Evolutionary conservation across 371 early-diverging fungal genomes (phyloP).

Genomic region (Lichtheimia ornata): DNA sequence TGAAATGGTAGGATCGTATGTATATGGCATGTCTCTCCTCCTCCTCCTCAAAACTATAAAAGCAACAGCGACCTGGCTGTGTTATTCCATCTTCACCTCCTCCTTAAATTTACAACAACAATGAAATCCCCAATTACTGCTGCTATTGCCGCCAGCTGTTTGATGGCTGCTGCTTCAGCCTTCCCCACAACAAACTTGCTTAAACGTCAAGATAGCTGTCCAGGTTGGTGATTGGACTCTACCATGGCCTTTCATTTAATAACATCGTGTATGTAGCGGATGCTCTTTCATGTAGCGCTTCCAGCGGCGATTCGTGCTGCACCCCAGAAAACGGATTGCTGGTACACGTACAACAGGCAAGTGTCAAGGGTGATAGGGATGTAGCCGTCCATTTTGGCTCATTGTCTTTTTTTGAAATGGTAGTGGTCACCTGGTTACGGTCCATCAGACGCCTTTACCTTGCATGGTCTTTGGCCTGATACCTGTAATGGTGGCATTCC

Average conservation of each 20-base stretch:
- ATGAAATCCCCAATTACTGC: background rate
- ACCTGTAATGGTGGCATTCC: conserved; percentile 60
- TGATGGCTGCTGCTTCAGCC: background rate
- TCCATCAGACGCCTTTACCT: conserved; percentile 18
- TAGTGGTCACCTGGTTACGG: conserved; percentile 24
- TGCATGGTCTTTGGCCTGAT: conserved; percentile 85
- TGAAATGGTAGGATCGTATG: background rate
- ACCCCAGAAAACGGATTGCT: conserved; percentile 21
- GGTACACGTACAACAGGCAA: conserved; percentile 25
- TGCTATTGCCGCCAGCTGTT: background rate
- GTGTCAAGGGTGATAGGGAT: background rate
- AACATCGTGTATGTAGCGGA: conserved; percentile 3
- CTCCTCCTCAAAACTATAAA: background rate
- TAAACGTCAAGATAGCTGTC: conserved; percentile 5
- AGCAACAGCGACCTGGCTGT: background rate
- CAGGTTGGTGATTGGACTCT: conserved; percentile 3
- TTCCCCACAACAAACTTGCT: background rate
- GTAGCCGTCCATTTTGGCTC: background rate
- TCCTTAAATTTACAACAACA: background rate
- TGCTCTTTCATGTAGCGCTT: conserved; percentile 17
- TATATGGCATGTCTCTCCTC: background rate
- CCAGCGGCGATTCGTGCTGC: conserved; percentile 18
- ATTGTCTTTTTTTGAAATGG: background rate
- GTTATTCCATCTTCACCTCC: background rate
- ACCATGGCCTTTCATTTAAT: background rate